These are phyloP conservation scores for Carnegiea gigantea DNA, from an alignment of 179 eudicot genomes.

Conservation along the genomic window DNA sequence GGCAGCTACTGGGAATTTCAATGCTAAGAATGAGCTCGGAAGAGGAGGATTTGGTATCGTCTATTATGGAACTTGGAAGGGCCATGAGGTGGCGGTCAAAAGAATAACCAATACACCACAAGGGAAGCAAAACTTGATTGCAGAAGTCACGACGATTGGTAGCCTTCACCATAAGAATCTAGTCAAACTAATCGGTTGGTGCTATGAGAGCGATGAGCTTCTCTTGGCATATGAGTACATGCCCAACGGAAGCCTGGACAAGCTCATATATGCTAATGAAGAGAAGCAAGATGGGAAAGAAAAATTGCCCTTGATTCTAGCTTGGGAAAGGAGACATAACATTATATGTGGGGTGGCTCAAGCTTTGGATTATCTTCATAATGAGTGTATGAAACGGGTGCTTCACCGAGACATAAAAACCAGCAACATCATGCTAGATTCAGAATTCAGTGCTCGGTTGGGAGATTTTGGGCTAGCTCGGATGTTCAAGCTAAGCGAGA, in stretches of 20 bases:
- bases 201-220: conserved; percentile 34
- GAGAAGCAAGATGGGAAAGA: neutral
- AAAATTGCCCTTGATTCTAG: neutral
- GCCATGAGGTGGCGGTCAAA: conserved; percentile 38
- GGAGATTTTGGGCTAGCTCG: conserved; percentile 35
- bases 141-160: conserved; percentile 47
- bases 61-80: conserved; percentile 38
- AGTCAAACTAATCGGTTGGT: conserved; percentile 43
- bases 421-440: conserved; percentile 30
- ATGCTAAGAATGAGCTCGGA: conserved; percentile 29
- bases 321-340: conserved; percentile 25
- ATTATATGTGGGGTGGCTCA: conserved; percentile 26
- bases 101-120: conserved; percentile 28
- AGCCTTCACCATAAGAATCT: conserved; percentile 44
- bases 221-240: conserved; percentile 41
- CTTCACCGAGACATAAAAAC: conserved; percentile 26
- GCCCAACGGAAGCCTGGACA: conserved; percentile 48
- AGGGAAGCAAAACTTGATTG: conserved; percentile 41
- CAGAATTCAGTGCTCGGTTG: conserved; percentile 21
- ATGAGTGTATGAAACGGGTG: conserved; percentile 25
- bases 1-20: conserved; percentile 20
- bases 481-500: conserved; percentile 21
- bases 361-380: conserved; percentile 26
- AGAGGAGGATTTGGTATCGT: conserved; percentile 48
- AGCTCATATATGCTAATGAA: conserved; percentile 21